Conservation (phyloP, 2,329 filamentous ascomycete species). For the Teratosphaeriaceae sp. region DNA sequence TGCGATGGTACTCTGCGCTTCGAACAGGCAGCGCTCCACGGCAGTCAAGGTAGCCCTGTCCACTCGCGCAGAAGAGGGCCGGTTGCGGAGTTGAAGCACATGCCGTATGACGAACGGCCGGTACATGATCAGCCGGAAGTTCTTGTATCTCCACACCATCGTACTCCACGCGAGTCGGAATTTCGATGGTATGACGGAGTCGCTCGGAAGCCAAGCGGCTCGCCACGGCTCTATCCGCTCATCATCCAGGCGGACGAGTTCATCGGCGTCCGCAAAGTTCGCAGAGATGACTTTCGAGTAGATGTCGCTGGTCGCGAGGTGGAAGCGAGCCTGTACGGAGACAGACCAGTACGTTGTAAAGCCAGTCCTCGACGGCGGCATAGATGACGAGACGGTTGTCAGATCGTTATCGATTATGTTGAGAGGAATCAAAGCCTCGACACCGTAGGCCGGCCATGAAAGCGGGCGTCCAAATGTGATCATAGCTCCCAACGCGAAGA, state of each 20-base stretch:
- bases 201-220: conserved; percentile 30
- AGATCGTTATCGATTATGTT: conserved; percentile 42
- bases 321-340: conserved; percentile 39
- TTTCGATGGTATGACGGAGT: conserved; percentile 27
- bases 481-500: conserved; percentile 44
- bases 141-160: conserved; percentile 40
- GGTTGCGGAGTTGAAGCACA: conserved; percentile 23
- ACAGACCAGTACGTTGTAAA: conserved; percentile 41
- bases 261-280: conserved; percentile 35
- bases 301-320: conserved; percentile 39
- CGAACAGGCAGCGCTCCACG: conserved; percentile 34
- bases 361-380: conserved; percentile 12
- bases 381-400: conserved; percentile 24
- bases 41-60: conserved; percentile 20
- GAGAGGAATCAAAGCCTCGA: conserved; percentile 37
- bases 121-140: conserved; percentile 45
- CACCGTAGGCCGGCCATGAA: conserved; percentile 38
- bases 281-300: conserved; percentile 43
- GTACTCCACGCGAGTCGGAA: conserved; percentile 38
- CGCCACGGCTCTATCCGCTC: conserved; percentile 35
- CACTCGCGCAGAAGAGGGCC: conserved; percentile 3
- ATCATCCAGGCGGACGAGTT: conserved; percentile 38
- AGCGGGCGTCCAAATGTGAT: conserved; percentile 46
- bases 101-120: conserved; percentile 40
- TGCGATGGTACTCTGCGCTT: conserved; percentile 36